These are phyloP conservation scores for Leccinum pseudoinsigne DNA, from an alignment of 1,284 basidiomycete genomes.

Conservation along the genomic window DNA sequence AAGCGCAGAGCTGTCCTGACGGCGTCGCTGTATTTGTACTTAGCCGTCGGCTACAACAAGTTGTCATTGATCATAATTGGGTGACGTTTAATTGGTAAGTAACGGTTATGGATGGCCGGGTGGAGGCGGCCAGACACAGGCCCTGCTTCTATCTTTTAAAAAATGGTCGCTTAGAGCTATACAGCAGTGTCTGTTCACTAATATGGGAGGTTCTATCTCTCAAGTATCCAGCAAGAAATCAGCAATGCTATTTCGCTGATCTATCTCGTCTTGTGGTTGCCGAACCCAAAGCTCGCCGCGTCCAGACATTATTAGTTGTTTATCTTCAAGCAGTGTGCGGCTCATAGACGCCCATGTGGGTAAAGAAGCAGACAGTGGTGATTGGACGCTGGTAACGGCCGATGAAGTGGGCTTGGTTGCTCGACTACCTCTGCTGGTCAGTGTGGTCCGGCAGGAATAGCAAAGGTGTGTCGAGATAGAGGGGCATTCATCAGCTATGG, in stretches of 20 bases:
- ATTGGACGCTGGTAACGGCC: neutral
- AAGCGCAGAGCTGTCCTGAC: conserved; percentile 18
- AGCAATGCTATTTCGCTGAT: conserved; percentile 35
- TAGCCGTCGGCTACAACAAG: conserved; percentile 26
- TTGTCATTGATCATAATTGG: conserved; percentile 7
- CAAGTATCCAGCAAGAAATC: conserved; percentile 37
- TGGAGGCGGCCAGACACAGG: neutral
- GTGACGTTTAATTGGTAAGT: neutral
- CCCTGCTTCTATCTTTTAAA: neutral
- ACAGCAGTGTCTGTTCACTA: neutral
- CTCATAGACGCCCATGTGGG: conserved; percentile 39
- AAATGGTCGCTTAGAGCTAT: neutral
- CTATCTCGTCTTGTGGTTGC: conserved; percentile 23
- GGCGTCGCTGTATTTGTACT: conserved; percentile 28
- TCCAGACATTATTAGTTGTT: neutral
- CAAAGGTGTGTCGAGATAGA: conserved; percentile 59
- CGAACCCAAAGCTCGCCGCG: conserved; percentile 25
- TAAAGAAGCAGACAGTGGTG: conserved; percentile 25
- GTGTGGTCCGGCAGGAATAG: conserved; percentile 72
- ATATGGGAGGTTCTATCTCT: conserved; percentile 1
- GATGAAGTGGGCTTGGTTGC: conserved; percentile 24
- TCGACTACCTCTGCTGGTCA: conserved; percentile 64
- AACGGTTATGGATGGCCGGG: neutral
- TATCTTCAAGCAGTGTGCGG: conserved; percentile 9
- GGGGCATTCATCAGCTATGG: conserved; percentile 15